A percentile compares a stretch with the other conserved stretches of the same genome.
Evolutionary conservation across 176 grass and related monocot species (phyloP).

Genomic region (Raddia guianensis): DNA sequence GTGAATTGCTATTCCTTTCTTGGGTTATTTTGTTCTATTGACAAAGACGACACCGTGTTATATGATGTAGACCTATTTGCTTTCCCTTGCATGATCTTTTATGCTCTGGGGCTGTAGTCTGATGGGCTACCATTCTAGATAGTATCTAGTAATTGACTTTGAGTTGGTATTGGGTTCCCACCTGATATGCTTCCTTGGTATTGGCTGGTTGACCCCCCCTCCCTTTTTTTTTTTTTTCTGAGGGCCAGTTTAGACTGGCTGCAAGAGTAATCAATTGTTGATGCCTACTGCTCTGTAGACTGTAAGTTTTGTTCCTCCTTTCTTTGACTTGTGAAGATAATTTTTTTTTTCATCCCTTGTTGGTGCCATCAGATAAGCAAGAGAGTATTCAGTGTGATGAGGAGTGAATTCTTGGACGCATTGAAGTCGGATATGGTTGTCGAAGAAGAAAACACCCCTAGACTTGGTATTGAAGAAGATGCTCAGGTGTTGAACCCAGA

Average conservation of each 20-base stretch:
- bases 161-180: conserved; percentile 19
- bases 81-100: conserved; percentile 33
- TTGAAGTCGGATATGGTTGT: conserved; percentile 36
- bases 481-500: conserved; percentile 31
- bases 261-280: conserved; percentile 30
- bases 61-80: conserved; percentile 32
- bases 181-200: conserved; percentile 13
- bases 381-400: conserved; percentile 85
- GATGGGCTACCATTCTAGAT: conserved; percentile 14
- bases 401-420: conserved; percentile 54
- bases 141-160: conserved; percentile 42
- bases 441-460: conserved; percentile 37
- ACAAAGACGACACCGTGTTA: conserved; percentile 42
- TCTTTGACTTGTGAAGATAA: conserved; percentile 5
- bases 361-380: conserved; percentile 79
- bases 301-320: conserved; percentile 14
- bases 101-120: conserved; percentile 19
- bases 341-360: neutral
- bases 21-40: conserved; percentile 37
- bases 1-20: conserved; percentile 40
- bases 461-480: conserved; percentile 26
- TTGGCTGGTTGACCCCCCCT: conserved; percentile 22
- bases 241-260: conserved; percentile 6
- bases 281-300: conserved; percentile 21
- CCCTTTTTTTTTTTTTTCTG: neutral